Conservation (phyloP, 495 filamentous ascomycete species). For the Amniculicola lignicola region DNA sequence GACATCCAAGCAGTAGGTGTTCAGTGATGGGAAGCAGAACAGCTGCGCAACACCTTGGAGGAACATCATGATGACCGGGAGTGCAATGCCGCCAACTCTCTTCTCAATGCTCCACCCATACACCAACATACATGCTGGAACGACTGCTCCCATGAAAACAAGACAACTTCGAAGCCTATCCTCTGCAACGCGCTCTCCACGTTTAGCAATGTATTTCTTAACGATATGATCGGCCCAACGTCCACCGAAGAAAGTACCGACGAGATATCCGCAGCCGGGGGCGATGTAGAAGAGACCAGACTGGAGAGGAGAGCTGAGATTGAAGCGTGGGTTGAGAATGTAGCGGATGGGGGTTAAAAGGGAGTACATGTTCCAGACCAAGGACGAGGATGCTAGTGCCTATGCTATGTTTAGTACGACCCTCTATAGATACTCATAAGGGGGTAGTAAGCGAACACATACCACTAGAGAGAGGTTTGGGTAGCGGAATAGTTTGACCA, state of each 20-base stretch:
- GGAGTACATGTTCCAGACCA: conserved; percentile 73
- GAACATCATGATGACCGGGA: conserved; percentile 69
- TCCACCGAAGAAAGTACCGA: conserved; percentile 68
- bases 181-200: conserved; percentile 62
- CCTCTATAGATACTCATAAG: too few species aligned
- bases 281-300: conserved; percentile 72
- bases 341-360: conserved; percentile 72
- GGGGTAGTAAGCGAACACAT: conserved; percentile 1
- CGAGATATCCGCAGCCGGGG: conserved; percentile 65
- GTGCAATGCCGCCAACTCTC: conserved; percentile 60
- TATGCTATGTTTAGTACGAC: background rate
- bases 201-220: conserved; percentile 59
- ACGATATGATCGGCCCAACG: conserved; percentile 67
- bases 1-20: conserved; percentile 74
- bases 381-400: conserved; percentile 56
- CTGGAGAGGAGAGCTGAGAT: conserved; percentile 63
- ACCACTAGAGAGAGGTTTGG: conserved; percentile 61
- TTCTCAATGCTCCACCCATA: conserved; percentile 74
- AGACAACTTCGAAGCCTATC: conserved; percentile 64
- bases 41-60: conserved; percentile 68
- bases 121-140: conserved; percentile 63
- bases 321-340: conserved; percentile 68
- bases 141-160: conserved; percentile 56
- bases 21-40: conserved; percentile 69
- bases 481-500: conserved; percentile 56